Evolutionary conservation across 495 filamentous ascomycete genomes (phyloP).

Genomic region (Penicillium silybi): DNA sequence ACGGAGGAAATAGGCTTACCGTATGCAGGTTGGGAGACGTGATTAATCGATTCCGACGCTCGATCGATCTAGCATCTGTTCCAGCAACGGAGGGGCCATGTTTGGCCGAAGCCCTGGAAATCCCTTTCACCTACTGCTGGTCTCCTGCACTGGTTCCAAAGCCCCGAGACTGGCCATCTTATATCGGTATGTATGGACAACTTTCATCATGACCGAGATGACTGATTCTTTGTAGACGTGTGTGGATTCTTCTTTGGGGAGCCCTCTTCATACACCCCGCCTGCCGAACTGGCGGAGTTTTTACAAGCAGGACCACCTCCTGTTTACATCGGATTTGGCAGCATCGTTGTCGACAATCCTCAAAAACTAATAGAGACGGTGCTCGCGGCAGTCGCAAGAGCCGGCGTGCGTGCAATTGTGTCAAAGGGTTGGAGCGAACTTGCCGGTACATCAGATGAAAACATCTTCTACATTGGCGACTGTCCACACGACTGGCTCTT

Average conservation of each 20-base stretch:
- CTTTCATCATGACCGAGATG: neutral
- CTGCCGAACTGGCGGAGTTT: slow-evolving; percentile 48
- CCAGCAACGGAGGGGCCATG: slow-evolving; percentile 31
- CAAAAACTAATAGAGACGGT: slow-evolving; percentile 49
- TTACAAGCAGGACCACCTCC: slow-evolving; percentile 51
- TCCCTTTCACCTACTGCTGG: slow-evolving; percentile 65
- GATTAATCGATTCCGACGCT: slow-evolving; percentile 53
- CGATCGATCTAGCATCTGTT: slow-evolving; percentile 51
- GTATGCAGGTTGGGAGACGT: slow-evolving; percentile 49
- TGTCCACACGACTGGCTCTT: slow-evolving; percentile 67
- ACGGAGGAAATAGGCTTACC: slow-evolving; percentile 5
- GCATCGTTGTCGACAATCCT: slow-evolving; percentile 61
- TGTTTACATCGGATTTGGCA: slow-evolving; percentile 66
- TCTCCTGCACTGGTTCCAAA: slow-evolving; percentile 60
- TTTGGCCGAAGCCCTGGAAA: slow-evolving; percentile 40
- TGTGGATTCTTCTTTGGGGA: slow-evolving; percentile 61
- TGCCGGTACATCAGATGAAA: slow-evolving; percentile 40
- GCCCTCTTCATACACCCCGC: slow-evolving; percentile 48
- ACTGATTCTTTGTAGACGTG: slow-evolving; percentile 31
- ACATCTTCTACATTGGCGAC: slow-evolving; percentile 56
- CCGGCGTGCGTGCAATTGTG: slow-evolving; percentile 55
- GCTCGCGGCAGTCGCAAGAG: slow-evolving; percentile 48
- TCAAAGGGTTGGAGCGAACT: slow-evolving; percentile 63
- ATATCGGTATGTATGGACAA: slow-evolving; percentile 41
- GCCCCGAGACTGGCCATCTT: slow-evolving; percentile 55